Evolutionary conservation across 2,329 filamentous ascomycete genomes (phyloP).

Genomic region (Apiospora pterosperma): DNA sequence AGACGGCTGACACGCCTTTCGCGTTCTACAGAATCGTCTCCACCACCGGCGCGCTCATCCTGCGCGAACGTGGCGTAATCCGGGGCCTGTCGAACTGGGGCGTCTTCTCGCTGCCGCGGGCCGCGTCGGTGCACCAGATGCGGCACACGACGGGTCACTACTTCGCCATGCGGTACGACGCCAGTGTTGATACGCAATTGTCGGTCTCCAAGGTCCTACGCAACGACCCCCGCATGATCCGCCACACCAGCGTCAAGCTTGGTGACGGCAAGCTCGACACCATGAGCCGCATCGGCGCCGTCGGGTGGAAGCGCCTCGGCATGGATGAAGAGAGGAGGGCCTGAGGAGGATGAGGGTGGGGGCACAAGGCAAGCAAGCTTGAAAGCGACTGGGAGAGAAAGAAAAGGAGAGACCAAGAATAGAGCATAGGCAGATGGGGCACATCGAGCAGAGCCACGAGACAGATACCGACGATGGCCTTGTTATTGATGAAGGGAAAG

Average conservation of each 20-base stretch:
- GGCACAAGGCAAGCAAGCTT: not conserved
- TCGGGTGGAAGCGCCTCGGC: slow-evolving; percentile 40
- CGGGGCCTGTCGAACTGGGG: slow-evolving; percentile 96
- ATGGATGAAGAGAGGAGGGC: slow-evolving; percentile 23
- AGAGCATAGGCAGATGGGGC: not conserved
- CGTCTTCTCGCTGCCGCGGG: slow-evolving; percentile 79
- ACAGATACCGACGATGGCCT: not conserved
- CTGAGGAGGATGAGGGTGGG: not conserved
- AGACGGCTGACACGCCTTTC: not conserved
- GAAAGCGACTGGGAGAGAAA: not conserved
- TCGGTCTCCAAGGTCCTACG: slow-evolving; percentile 71
- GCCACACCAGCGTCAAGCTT: slow-evolving; percentile 82
- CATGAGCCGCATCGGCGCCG: slow-evolving; percentile 44
- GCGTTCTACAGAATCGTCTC: slow-evolving; percentile 69
- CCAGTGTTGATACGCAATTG: slow-evolving; percentile 68
- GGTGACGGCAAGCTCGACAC: slow-evolving; percentile 60
- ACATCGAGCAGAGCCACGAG: not conserved
- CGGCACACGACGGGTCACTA: slow-evolving; percentile 86
- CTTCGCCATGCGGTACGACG: slow-evolving; percentile 96
- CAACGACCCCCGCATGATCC: slow-evolving; percentile 87
- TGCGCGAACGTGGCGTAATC: slow-evolving; percentile 81
- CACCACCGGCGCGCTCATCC: slow-evolving; percentile 77
- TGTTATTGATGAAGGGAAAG: not conserved
- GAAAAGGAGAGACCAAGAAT: not conserved
- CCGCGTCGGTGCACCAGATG: slow-evolving; percentile 76